These are phyloP conservation scores for Phytophthora quininea DNA, from an alignment of 352 stramenopile genomes.

Conservation along the genomic window DNA sequence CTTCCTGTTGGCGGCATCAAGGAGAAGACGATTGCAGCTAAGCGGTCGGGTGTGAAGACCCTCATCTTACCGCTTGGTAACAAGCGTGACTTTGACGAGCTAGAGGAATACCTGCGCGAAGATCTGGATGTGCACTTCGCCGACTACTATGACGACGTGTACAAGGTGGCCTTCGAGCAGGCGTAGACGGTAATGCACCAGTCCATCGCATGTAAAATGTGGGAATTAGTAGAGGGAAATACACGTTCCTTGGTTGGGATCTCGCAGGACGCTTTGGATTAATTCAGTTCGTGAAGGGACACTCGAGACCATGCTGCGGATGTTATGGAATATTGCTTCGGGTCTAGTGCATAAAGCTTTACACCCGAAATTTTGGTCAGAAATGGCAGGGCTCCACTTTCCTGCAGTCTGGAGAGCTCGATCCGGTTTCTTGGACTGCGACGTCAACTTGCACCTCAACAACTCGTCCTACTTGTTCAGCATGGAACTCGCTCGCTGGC, in stretches of 20 bases:
- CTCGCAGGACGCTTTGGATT: neutral
- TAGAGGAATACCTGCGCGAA: slow-evolving; percentile 97
- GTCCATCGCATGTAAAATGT: neutral
- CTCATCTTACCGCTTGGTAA: slow-evolving; percentile 96
- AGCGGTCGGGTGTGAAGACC: slow-evolving; percentile 94
- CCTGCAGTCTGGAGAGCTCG: slow-evolving; percentile 76
- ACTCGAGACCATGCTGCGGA: slow-evolving; percentile 55
- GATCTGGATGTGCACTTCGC: slow-evolving; percentile 97
- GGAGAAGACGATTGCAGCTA: slow-evolving; percentile 99
- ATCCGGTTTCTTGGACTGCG: slow-evolving; percentile 78
- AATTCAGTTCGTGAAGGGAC: neutral
- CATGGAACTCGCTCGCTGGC: slow-evolving; percentile 89
- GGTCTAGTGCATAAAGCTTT: slow-evolving; percentile 61
- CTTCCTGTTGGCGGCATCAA: slow-evolving; percentile 99
- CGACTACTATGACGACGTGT: slow-evolving; percentile 97
- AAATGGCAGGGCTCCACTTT: slow-evolving; percentile 64
- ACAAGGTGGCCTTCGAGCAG: slow-evolving; percentile 92
- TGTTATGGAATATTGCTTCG: slow-evolving; percentile 77
- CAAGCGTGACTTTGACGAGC: slow-evolving; percentile 96
- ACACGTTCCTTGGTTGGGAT: neutral
- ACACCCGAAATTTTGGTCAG: slow-evolving; percentile 51
- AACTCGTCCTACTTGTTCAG: slow-evolving; percentile 85
- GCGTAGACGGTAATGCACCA: slow-evolving; percentile 18
- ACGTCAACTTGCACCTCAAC: slow-evolving; percentile 88
- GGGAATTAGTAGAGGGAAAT: neutral